Evolutionary conservation across 441 rosid species (phyloP), one percentile per base, ranked within the genome.

Genomic region (Gossypium trilobum): DNA sequence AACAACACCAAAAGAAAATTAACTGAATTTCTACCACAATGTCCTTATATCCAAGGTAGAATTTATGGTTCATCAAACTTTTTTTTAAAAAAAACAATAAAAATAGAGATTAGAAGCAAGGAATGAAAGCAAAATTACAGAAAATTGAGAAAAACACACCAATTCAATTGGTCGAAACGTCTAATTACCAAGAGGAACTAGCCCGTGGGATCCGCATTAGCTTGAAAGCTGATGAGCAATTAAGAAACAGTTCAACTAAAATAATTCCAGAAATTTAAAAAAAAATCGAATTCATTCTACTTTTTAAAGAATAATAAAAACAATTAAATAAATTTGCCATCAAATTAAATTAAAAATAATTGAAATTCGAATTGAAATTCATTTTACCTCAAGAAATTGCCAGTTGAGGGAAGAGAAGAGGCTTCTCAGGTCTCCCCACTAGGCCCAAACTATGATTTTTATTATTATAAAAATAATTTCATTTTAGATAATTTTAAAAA

Each of bases 121-220:
- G 16, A 57, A 23, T 42, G 56, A 20, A 64, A 72, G 39, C 44
- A n/a, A 33, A 78, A 75, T 71, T 64, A 42, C 22, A 33, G 23
- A 56, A 72, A 56, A 33, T 23, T 10, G 8, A 72, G 33, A 58
- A 51, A 62, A 64, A 83, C 86, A 81, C 71, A 72, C 80, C 78
- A 70, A 74, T 66, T 31, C 48, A 66, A 78, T 76, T 78, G 58
- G 4, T 50, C 27, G 71, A 51, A 50, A 51, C 2, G 52, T 25
- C 31, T 50, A 29, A 50, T 16, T 52, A 48, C 29, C 8, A 51
- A 42, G 54, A 51, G 27, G 57, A 62, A 71, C 23, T 52, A 82
- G 68, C 64, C 71, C 73, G 73, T 70, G 70, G 72, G 83, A 84
- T 69, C 79, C 78, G 73, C 57, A 51, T 70, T 27, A 64, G 76